phyloP scores from a whole-genome alignment of 352 stramenopile genomes.

The Globisporangium takayamanum region DNA sequence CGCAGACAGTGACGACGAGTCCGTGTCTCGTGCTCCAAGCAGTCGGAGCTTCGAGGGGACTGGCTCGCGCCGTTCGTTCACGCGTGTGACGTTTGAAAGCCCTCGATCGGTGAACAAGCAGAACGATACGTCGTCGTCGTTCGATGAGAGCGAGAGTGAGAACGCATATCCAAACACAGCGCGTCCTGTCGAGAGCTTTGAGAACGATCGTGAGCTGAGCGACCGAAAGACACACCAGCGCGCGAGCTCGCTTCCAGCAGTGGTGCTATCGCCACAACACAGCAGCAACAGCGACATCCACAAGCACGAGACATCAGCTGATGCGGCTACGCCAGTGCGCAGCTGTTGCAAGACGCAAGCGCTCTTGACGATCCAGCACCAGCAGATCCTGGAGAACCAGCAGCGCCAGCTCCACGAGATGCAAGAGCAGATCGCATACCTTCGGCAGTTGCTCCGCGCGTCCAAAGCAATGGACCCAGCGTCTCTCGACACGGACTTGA shows the following conservation, averaged over 20 bases:
- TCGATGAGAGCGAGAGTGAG: neutral
- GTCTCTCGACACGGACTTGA: slow-evolving; percentile 9
- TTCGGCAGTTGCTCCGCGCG: slow-evolving; percentile 35
- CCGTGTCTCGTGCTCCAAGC: neutral
- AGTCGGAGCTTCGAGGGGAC: neutral
- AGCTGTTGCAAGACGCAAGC: slow-evolving; percentile 64
- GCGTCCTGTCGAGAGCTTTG: neutral
- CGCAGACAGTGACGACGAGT: neutral
- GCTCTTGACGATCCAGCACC: slow-evolving; percentile 62
- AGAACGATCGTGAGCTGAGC: neutral
- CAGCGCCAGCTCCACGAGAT: slow-evolving; percentile 63
- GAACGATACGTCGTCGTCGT: neutral
- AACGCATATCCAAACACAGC: slow-evolving; percentile 2
- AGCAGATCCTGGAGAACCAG: slow-evolving; percentile 74
- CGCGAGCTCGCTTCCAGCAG: neutral
- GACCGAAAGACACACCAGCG: neutral
- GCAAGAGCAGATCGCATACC: slow-evolving; percentile 59
- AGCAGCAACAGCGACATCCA: neutral
- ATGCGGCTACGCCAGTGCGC: slow-evolving; percentile 4
- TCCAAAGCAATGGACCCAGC: slow-evolving; percentile 21
- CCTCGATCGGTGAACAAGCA: neutral
- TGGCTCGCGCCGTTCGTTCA: neutral
- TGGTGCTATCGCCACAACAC: neutral
- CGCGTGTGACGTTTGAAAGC: slow-evolving; percentile 8
- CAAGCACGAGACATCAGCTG: neutral